Conservation (phyloP, 2,329 filamentous ascomycete species). For the Verticillium longisporum region DNA sequence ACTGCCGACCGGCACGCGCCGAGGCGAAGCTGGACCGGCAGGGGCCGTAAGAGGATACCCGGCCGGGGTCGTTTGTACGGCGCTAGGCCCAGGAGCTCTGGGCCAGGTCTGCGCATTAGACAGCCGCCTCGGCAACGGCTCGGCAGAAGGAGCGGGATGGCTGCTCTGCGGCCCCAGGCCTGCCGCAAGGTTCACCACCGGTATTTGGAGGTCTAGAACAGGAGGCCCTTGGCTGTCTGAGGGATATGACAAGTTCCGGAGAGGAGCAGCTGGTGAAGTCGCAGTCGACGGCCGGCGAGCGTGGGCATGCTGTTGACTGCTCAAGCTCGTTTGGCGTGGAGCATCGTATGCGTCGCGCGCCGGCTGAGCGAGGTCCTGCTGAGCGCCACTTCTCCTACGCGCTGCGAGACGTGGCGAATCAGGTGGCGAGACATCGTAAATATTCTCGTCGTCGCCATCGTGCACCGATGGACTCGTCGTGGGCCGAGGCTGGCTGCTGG, state of each 20-base stretch:
- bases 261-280: not conserved
- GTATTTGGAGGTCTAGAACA: slow-evolving; percentile 21
- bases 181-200: slow-evolving; percentile 8
- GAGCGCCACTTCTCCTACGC: not conserved
- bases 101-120: slow-evolving; percentile 43
- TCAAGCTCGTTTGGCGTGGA: not conserved
- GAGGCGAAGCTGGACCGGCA: slow-evolving; percentile 24
- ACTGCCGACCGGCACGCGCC: slow-evolving; percentile 31
- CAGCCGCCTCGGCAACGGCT: slow-evolving; percentile 16
- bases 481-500: slow-evolving; percentile 5
- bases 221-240: slow-evolving; percentile 9
- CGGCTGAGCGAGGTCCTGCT: not conserved
- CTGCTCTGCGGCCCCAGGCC: not conserved
- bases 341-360: not conserved
- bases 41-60: slow-evolving; percentile 35
- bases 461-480: slow-evolving; percentile 4
- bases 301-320: slow-evolving; percentile 2
- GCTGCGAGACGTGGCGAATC: slow-evolving; percentile 24
- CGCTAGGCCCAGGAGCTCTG: slow-evolving; percentile 15
- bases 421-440: slow-evolving; percentile 42
- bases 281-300: not conserved
- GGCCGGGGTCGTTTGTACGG: slow-evolving; percentile 2
- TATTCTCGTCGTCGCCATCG: slow-evolving; percentile 24
- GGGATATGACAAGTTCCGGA: not conserved
- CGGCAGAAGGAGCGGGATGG: not conserved